Evolutionary conservation across 495 filamentous ascomycete species (phyloP), one percentile per base, ranked within the genome.

Genomic region (Geoglossum glabrum): DNA sequence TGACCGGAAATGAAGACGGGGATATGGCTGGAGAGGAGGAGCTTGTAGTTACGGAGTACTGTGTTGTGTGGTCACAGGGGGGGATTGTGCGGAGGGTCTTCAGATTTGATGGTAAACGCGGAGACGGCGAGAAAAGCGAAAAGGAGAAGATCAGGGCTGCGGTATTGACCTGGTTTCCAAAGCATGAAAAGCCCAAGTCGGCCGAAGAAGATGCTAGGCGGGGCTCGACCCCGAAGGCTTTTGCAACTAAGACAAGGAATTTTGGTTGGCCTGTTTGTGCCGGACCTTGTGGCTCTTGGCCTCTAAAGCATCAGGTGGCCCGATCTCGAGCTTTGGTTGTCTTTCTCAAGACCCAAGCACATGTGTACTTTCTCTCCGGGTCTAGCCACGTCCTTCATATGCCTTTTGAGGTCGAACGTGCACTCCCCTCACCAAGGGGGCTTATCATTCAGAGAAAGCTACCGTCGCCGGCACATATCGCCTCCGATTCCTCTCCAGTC

Each of bases 11-110:
- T 56, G 67, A 64, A 52, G 72, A 74, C 47, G 72, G 76, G 45
- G 65, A 75, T 30, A 71, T 64, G 3, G 64, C 63, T 34, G 69
- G 71, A 46, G 67, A 66, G 60, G 92, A 99, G 57, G 92, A 97
- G 67, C 69, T 97, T n/a, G 71, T 95, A 26, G 81, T 83, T 57
- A 95, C 90, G 3, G 76, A 84, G 33, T 76, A 76, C 60, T 85
- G 85, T 63, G 92, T 95, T 34, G 80, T 95, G 59, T 99, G 90
- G 90, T 95, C 87, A 33, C 79, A 86, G 55, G 88, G 86, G 46
- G 84, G 84, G 51, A 72, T 93, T 38, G 82, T 95, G 64, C 86
- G 86, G 57, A 86, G 88, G 64, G 79, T 86, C 60, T 99, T 89
- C 71, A 81, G 78, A 54, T 86, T 96, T 66, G 84, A 90, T 57